Conservation (phyloP, 176 grass and related monocot genomes). For the Avena insularis region DNA sequence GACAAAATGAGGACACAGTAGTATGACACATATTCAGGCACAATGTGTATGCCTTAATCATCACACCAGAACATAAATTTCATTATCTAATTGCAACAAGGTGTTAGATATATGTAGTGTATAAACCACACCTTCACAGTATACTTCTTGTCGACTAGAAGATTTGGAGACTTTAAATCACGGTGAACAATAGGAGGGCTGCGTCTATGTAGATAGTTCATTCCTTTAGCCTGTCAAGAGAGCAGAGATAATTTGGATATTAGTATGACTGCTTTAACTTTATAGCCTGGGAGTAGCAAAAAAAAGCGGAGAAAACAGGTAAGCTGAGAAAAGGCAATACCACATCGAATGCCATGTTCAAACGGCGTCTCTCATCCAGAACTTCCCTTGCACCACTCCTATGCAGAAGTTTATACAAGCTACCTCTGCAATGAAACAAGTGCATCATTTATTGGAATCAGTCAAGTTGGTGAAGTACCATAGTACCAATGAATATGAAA, state of each 20-base stretch:
- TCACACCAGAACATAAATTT: background rate
- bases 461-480: conserved; percentile 5
- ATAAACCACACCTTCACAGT: conserved; percentile 83
- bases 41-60: background rate
- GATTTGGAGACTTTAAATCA: conserved; percentile 99
- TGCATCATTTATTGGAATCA: background rate
- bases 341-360: conserved; percentile 98
- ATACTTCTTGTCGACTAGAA: conserved; percentile 98
- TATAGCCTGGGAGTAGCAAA: background rate
- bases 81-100: background rate
- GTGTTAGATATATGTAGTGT: background rate
- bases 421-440: conserved; percentile 72
- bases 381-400: conserved; percentile 74
- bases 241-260: conserved; percentile 43
- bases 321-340: conserved; percentile 48
- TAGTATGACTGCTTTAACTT: conserved; percentile 15
- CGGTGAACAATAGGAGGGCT: conserved; percentile 96
- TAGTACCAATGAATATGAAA: conserved; percentile 19
- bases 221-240: conserved; percentile 88
- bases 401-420: conserved; percentile 93
- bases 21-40: conserved; percentile 1
- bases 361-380: conserved; percentile 92
- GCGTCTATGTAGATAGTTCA: conserved; percentile 96
- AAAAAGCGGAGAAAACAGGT: conserved; percentile 10
- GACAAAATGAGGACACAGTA: background rate